Conservation (phyloP, 2,329 filamentous ascomycete species). For the Alternaria infectoria region DNA sequence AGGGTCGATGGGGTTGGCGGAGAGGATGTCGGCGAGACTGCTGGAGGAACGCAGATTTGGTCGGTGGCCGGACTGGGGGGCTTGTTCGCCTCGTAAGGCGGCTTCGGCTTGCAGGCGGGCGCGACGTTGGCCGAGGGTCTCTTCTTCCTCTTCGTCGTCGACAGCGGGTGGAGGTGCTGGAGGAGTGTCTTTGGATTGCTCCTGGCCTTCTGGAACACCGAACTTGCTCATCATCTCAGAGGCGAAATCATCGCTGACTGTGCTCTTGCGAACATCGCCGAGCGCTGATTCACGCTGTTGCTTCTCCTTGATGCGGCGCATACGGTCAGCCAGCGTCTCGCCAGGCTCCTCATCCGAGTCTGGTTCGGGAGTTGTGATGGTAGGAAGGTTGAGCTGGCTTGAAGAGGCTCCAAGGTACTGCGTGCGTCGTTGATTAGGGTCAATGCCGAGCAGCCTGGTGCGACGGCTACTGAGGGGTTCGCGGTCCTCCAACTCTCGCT, state of each 20-base stretch:
- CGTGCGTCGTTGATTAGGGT: slow-evolving; percentile 32
- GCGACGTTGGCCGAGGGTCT: slow-evolving; percentile 79
- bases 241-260: slow-evolving; percentile 71
- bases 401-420: slow-evolving; percentile 22
- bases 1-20: slow-evolving; percentile 57
- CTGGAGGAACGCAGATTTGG: slow-evolving; percentile 52
- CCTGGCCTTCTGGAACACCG: slow-evolving; percentile 30
- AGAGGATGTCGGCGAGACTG: slow-evolving; percentile 68
- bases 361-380: slow-evolving; percentile 34
- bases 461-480: slow-evolving; percentile 83
- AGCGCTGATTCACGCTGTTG: slow-evolving; percentile 56
- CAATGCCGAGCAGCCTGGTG: slow-evolving; percentile 72
- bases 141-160: slow-evolving; percentile 57
- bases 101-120: slow-evolving; percentile 75
- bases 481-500: slow-evolving; percentile 86
- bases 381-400: slow-evolving; percentile 38
- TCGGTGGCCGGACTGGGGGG: slow-evolving; percentile 29
- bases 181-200: slow-evolving; percentile 31
- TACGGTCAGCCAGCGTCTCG: slow-evolving; percentile 70
- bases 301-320: slow-evolving; percentile 67
- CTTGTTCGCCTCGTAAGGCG: slow-evolving; percentile 53
- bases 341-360: slow-evolving; percentile 55
- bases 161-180: slow-evolving; percentile 24
- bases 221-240: slow-evolving; percentile 67
- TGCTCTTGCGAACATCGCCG: slow-evolving; percentile 49